A percentile compares a stretch with the other conserved stretches of the same genome.
phyloP scores from a whole-genome alignment of 106 monocot species.

The Narthecium ossifragum region DNA sequence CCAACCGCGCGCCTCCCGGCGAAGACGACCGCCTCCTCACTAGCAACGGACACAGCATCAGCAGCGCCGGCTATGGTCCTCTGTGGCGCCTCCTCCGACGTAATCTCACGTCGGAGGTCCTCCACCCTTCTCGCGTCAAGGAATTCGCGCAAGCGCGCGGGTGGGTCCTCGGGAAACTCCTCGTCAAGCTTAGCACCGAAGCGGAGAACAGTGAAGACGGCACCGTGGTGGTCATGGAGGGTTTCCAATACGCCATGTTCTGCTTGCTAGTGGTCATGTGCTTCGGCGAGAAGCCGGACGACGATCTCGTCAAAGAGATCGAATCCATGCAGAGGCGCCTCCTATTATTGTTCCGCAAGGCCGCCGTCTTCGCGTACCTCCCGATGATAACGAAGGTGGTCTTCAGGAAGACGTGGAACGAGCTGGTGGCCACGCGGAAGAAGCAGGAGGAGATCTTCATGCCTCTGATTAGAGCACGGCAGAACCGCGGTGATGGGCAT shows the following conservation, averaged over 20 bases:
- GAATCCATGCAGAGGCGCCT: constrained; percentile 12
- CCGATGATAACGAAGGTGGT: constrained; percentile 22
- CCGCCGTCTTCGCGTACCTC: constrained; percentile 27
- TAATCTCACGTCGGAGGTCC: constrained; percentile 29
- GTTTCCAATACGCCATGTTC: constrained; percentile 47
- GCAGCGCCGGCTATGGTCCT: constrained; percentile 34
- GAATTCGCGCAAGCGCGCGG: constrained; percentile 18
- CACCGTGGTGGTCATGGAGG: constrained; percentile 17
- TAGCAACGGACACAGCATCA: constrained; percentile 17
- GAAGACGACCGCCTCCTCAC: constrained; percentile 5
- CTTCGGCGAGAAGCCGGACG: constrained; percentile 38
- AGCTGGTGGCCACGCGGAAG: constrained; percentile 2
- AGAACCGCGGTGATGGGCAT: not conserved
- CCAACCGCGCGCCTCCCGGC: constrained; percentile 17
- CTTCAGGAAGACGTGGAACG: constrained; percentile 25
- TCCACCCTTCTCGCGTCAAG: constrained; percentile 26
- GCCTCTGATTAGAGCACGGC: too few relatives aligned
- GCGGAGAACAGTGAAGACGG: constrained; percentile 1
- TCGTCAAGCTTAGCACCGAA: constrained; percentile 1
- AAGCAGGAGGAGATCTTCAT: not conserved
- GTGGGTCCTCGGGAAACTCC: constrained; percentile 30
- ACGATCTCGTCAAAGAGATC: constrained; percentile 24
- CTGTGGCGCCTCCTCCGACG: constrained; percentile 48
- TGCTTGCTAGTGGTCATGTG: constrained; percentile 45
- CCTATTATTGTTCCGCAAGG: constrained; percentile 1